A percentile compares a stretch with the other conserved stretches of the same genome.
Conservation (phyloP, 495 filamentous ascomycete genomes). For the Penicillium odoratum region DNA sequence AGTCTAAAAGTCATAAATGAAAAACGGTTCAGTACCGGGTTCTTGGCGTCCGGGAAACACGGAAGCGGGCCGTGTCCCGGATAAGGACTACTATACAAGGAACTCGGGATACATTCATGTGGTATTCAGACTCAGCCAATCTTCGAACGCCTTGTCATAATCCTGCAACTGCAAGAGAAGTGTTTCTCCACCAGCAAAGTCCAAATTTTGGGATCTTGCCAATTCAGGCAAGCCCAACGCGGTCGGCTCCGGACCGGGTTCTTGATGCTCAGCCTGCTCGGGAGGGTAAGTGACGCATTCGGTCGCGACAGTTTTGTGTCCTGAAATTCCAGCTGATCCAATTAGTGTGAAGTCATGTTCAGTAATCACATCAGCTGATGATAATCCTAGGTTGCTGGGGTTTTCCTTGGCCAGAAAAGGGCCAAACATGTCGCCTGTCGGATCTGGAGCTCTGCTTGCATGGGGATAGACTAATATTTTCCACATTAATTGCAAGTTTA, state of each 20-base stretch:
- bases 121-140: constrained; percentile 33
- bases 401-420: constrained; percentile 25
- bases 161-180: constrained; percentile 33
- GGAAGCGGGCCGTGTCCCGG: constrained; percentile 24
- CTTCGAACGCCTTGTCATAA: constrained; percentile 35
- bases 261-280: constrained; percentile 28
- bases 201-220: constrained; percentile 18
- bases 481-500: constrained; percentile 33
- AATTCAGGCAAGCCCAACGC: constrained; percentile 16
- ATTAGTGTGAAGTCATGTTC: constrained; percentile 35
- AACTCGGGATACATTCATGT: constrained; percentile 1
- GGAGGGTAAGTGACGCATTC: constrained; percentile 37
- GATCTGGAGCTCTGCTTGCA: constrained; percentile 22
- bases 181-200: constrained; percentile 21
- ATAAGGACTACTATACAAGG: neutral
- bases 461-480: constrained; percentile 34
- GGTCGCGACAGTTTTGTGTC: constrained; percentile 33
- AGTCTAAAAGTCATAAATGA: neutral
- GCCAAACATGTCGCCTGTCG: constrained; percentile 27
- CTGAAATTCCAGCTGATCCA: constrained; percentile 38
- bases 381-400: constrained; percentile 7
- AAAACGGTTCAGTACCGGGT: constrained; percentile 15
- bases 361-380: constrained; percentile 15
- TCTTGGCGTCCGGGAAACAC: constrained; percentile 25
- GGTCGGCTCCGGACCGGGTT: constrained; percentile 6